Evolutionary conservation across 2,329 filamentous ascomycete genomes (phyloP), one percentile per base, ranked within the genome.

Genomic region (Sclerotinia glacialis): DNA sequence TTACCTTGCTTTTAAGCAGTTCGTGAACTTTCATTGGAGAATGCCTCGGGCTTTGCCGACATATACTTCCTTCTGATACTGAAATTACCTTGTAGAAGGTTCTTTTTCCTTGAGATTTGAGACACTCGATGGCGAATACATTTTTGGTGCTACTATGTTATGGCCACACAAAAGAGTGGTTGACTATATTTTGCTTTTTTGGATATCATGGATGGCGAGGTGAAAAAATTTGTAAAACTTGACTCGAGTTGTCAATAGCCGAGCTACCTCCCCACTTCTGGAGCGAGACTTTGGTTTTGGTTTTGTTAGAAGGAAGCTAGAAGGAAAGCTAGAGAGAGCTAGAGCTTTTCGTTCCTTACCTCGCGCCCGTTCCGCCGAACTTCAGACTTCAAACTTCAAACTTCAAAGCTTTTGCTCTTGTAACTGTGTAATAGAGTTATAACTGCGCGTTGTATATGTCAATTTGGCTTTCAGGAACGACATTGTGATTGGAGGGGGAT

Each of bases 351-450:
- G 52, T 23, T 55, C 52, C 52, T 18, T 55, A 21, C 31, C 31
- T 55, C 31, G 31, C 53, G 53, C 53, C 53, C 31, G 31, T 55
- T 40, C 53, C 53, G 53, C 53, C 21, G 50, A 53, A 53, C 50
- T 34, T 37, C 28, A n/a, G n/a, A n/a, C n/a, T n/a, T n/a, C n/a
- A n/a, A n/a, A n/a, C n/a, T n/a, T n/a, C n/a, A n/a, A n/a, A n/a
- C n/a, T n/a, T n/a, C n/a, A n/a, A n/a, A n/a, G n/a, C n/a, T n/a
- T n/a, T n/a, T n/a, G n/a, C n/a, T n/a, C n/a, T n/a, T n/a, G n/a
- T n/a, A n/a, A n/a, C n/a, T n/a, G 7, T 12, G 37, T 2, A 37
- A 37, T 37, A 37, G 16, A 40, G 37, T 40, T 40, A 5, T 40
- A 16, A 40, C 37, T 14, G 37, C 37, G 37, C 37, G 37, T 31